Conservation (phyloP, 176 grass and related monocot species). For the Zea luxurians region DNA sequence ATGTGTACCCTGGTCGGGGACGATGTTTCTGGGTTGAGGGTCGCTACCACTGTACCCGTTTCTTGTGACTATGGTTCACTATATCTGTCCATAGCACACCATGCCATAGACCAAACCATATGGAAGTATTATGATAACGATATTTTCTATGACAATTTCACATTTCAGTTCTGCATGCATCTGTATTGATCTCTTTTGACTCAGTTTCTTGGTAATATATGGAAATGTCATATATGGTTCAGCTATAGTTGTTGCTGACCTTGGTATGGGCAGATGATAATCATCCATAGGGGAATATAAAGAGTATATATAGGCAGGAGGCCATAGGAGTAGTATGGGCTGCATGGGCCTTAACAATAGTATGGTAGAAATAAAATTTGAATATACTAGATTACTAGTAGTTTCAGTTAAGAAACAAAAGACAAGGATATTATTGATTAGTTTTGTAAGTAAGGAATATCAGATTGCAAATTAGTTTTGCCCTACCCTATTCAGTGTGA, state of each 20-base stretch:
- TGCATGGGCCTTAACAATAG: neutral
- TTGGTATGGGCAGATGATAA: too few species aligned
- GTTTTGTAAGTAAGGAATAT: conserved; percentile 4
- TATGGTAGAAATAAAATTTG: conserved; percentile 13
- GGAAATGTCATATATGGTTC: conserved; percentile 13
- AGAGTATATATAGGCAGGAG: too few species aligned
- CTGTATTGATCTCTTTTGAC: conserved; percentile 26
- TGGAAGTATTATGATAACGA: neutral
- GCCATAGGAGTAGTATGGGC: too few species aligned
- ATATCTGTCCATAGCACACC: neutral
- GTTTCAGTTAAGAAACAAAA: conserved; percentile 7
- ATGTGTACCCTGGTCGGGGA: too few species aligned
- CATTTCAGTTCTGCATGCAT: conserved; percentile 24
- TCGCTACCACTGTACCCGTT: too few species aligned
- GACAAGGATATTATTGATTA: conserved; percentile 3
- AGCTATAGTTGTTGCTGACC: neutral
- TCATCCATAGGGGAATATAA: too few species aligned
- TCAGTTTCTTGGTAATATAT: conserved; percentile 17
- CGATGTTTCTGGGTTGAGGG: too few species aligned
- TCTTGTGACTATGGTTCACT: neutral
- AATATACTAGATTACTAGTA: conserved; percentile 6
- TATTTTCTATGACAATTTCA: neutral
- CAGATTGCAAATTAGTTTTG: conserved; percentile 19
- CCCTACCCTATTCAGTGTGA: neutral
- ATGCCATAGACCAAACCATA: neutral